Base-by-base conservation (phyloP, 495 filamentous ascomycete species). In the Sabuloglossum arenarium region DNA sequence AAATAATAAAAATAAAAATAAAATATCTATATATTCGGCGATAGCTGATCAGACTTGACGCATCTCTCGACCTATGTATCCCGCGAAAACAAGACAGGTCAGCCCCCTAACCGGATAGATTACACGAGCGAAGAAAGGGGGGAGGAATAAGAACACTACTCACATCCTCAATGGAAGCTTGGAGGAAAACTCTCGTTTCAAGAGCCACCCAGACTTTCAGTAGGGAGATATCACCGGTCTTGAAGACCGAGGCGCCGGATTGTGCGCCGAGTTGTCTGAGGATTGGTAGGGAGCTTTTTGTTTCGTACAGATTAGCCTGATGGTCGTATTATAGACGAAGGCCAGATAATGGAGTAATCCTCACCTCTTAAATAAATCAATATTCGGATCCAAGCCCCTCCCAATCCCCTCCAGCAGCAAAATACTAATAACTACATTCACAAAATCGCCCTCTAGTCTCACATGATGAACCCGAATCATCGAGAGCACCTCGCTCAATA, bases 391-490 rank as follows among this genome's bases (percentile, higher is more conserved):
- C 31, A 99, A 71, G 58, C 70, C 84, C 45, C 93, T 75, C 0
- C 93, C 93, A 59, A 99, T 97, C 0, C 93, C 93, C 64, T 99
- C 93, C 1, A 99, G 73, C 1, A 99, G 73, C 37, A 99, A 72
- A 51, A 96, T 95, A 31, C 84, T 90, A 55, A 99, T 85, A 19
- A 99, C 90, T 1, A 99, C 91, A 63, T 99, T 99, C 55, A 97
- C 90, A 67, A 96, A 99, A 64, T 99, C 93, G 1, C 93, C 93
- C 63, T 97, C 93, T 31, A 99, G 77, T 9, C 93, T 77, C 1
- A 99, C 93, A 63, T 99, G 93, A 64, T 99, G 90, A 16, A 72
- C 71, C 29, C 93, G 79, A 46, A 99, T 93, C 89, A 99, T 97
- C 42, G 72, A 72, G 27, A 99, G 70, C 8, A 97, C 90, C 58